Evolutionary conservation across 805 yeast genomes (phyloP), one percentile per base, ranked within the genome.

Genomic region (Ascoidea tarda): DNA sequence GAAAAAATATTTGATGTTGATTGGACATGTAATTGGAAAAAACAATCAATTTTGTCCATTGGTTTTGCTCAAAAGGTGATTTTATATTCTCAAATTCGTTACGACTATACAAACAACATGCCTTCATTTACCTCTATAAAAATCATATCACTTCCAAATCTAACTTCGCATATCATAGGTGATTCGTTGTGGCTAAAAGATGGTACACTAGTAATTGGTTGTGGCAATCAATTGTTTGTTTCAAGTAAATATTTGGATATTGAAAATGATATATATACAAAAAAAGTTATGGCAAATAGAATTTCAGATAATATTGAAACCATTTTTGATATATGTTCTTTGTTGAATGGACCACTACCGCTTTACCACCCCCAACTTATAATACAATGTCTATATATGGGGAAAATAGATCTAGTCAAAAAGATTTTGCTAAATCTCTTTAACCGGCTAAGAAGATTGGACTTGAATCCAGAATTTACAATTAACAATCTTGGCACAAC

Each of bases 301-400:
- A 58, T 38, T 8, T 10, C 44, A 10, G 14, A 8, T 10, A 38
- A 38, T 38, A 38, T 38, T 10, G 14, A 14, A 8, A 10, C 44
- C 44, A 38, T 38, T 38, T 38, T 38, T 38, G 44, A 38, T 58
- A 71, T 90, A 53, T 85, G 84, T 50, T 70, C 87, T 14, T 82
- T 89, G 5, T 67, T 90, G 52, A 90, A 90, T 67, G 97, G 97
- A 38, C 93, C 95, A 0, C 65, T 91, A 14, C 96, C 97, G 0
- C 68, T 88, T 0, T 90, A 87, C 59, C 97, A 91, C 61, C 98
- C 98, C 0, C 96, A 89, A 64, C 75, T 87, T 51, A 65, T 90
- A 49, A 81, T 88, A 48, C 96, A 90, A 63, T 69, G 82, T 5
- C 63, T 90, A 16, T 81, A 84, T 59, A 75, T 79, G 58, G 82